Evolutionary conservation across 2,329 filamentous ascomycete genomes (phyloP).

Genomic region (Cephalotrichum gorgonifer): DNA sequence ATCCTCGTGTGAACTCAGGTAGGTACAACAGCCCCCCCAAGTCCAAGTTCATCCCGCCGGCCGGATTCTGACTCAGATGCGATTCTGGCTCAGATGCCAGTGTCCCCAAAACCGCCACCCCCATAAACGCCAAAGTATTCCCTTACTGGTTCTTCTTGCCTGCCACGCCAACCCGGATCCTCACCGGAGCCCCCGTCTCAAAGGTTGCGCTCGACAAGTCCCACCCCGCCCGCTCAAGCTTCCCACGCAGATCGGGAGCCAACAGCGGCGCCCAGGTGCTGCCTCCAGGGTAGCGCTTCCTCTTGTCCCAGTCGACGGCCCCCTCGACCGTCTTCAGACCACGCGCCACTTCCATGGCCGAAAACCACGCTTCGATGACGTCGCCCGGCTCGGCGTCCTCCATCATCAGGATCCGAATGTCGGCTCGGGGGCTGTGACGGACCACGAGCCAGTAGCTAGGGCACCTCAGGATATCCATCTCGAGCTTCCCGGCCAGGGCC

Average conservation of each 20-base stretch:
- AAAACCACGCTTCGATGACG: conserved; percentile 24
- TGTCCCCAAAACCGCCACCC: background rate
- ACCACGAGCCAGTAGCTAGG: conserved; percentile 5
- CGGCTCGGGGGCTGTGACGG: conserved; percentile 4
- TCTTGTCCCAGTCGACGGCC: background rate
- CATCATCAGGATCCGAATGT: conserved; percentile 24
- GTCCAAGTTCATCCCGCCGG: too few species aligned
- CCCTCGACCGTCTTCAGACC: conserved; percentile 12
- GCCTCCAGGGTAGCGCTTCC: background rate
- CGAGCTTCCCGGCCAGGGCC: conserved; percentile 16
- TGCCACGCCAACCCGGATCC: conserved; percentile 13
- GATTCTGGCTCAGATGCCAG: background rate
- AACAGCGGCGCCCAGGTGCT: too few species aligned
- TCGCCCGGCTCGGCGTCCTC: conserved; percentile 17
- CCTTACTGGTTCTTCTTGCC: conserved; percentile 1
- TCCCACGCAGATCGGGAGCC: background rate
- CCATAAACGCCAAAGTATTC: background rate
- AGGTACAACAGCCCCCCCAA: too few species aligned
- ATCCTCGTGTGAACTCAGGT: too few species aligned
- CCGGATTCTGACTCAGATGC: too few species aligned
- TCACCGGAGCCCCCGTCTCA: conserved; percentile 24
- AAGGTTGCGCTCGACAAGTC: conserved; percentile 21
- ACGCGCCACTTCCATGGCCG: conserved; percentile 25
- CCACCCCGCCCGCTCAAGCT: conserved; percentile 21
- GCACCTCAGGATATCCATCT: background rate